Evolutionary conservation across 768 basidiomycete genomes (phyloP).

Genomic region (Trametopsis cervina): DNA sequence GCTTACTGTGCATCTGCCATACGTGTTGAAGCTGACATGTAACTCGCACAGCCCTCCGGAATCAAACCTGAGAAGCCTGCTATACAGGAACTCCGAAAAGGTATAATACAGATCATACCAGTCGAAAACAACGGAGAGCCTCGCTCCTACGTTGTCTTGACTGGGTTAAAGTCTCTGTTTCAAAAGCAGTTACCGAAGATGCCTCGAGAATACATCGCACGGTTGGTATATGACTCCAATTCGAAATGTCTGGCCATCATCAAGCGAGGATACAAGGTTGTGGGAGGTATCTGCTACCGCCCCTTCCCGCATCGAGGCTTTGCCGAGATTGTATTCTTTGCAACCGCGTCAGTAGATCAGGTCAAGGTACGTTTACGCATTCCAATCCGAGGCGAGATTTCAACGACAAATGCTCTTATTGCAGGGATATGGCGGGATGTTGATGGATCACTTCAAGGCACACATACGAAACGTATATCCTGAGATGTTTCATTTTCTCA

Average conservation of each 20-base stretch:
- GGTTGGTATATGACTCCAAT: conserved; percentile 87
- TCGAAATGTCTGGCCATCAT: conserved; percentile 93
- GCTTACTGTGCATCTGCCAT: background rate
- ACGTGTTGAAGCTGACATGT: background rate
- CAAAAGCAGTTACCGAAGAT: conserved; percentile 98
- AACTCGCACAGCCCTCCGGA: conserved; percentile 33
- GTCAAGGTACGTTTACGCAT: conserved; percentile 64
- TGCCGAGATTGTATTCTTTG: conserved; percentile 98
- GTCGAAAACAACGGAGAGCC: conserved; percentile 79
- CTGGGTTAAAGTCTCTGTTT: conserved; percentile 94
- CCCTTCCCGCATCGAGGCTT: conserved; percentile 94
- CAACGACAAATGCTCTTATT: conserved; percentile 1
- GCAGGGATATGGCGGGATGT: conserved; percentile 98
- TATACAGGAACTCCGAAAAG: conserved; percentile 69
- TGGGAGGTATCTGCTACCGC: conserved; percentile 95
- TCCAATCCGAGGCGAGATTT: background rate
- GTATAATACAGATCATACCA: conserved; percentile 76
- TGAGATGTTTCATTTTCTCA: conserved; percentile 89
- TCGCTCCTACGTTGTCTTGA: conserved; percentile 77
- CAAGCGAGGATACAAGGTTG: conserved; percentile 91
- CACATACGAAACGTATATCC: conserved; percentile 82
- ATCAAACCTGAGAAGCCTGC: conserved; percentile 71
- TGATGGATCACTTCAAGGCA: conserved; percentile 98
- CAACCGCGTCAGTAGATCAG: conserved; percentile 93
- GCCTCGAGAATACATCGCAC: conserved; percentile 97